These are phyloP conservation scores for Rhizomucor pusillus DNA, from an alignment of 371 early-diverging fungal genomes.

Conservation along the genomic window DNA sequence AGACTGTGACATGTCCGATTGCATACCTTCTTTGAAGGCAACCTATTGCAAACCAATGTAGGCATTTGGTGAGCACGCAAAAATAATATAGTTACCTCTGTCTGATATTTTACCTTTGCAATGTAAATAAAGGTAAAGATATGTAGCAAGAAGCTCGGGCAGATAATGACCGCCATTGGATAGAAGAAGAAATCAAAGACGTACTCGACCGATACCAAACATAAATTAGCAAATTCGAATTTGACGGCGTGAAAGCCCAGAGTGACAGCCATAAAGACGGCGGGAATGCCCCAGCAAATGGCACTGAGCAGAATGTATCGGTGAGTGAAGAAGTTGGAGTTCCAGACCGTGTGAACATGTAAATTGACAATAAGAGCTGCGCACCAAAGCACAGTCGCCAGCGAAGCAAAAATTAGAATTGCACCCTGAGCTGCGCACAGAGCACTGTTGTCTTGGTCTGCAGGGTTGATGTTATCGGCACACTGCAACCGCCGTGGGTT, in stretches of 20 bases:
- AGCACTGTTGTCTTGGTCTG: conserved; percentile 54
- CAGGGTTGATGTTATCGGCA: conserved; percentile 37
- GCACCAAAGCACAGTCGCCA: conserved; percentile 63
- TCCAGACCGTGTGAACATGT: conserved; percentile 68
- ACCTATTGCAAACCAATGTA: too few relatives aligned
- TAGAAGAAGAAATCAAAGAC: conserved; percentile 60
- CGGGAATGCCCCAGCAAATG: conserved; percentile 63
- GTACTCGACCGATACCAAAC: conserved; percentile 47
- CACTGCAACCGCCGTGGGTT: conserved; percentile 57
- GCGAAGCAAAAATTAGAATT: conserved; percentile 53
- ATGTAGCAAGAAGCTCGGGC: conserved; percentile 59
- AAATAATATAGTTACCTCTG: not conserved
- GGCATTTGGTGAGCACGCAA: not conserved
- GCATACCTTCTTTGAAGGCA: conserved; percentile 41
- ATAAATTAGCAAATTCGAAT: conserved; percentile 60
- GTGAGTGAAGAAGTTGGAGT: conserved; percentile 54
- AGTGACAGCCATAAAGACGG: conserved; percentile 45
- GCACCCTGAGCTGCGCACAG: conserved; percentile 67
- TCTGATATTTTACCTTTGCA: conserved; percentile 29
- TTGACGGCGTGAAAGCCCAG: conserved; percentile 50
- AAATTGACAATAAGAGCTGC: conserved; percentile 61
- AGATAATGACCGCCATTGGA: conserved; percentile 57
- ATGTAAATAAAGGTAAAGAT: conserved; percentile 63
- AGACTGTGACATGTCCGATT: conserved; percentile 53
- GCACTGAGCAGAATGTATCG: conserved; percentile 50